Evolutionary conservation across 1,284 basidiomycete genomes (phyloP), one percentile per base, ranked within the genome.

Genomic region (Ceratobasidium sp.): DNA sequence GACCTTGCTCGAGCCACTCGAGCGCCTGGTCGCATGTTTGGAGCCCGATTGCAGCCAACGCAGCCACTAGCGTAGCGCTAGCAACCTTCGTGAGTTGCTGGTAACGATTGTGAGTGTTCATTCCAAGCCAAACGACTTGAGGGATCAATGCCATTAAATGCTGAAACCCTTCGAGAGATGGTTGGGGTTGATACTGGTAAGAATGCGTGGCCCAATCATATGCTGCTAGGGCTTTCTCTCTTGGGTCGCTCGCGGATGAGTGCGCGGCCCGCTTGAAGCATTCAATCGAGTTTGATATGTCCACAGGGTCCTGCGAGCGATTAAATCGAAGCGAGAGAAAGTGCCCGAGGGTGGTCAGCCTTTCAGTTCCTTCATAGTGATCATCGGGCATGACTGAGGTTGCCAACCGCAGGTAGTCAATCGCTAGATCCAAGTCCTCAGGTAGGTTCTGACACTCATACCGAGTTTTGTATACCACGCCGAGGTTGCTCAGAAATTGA

Each of bases 1-100:
- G 49, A 7, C 75, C 75, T 22, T 74, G 39, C n/a, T 76, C 75
- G 9, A 74, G 39, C 59, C 72, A 74, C 49, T 76, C 72, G 6
- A 76, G 22, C 24, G 75, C 75, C 31, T 41, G 41, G 9, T 68
- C 73, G 19, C 2, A 69, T 14, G 49, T 7, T 5, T n/a, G 3
- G n/a, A 48, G 9, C 16, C 9, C 2, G 7, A 22, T 9, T 6
- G 46, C 46, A 3, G 5, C 5, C 4, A 9, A 2, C 2, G 46
- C 46, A 48, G 46, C 46, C 46, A 4, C n/a, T n/a, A 48, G 9
- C 5, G n/a, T 22, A 2, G 1, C 16, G 1, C n/a, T n/a, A 2
- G 46, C 16, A 48, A 48, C 8, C 4, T 48, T 2, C 4, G 46
- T 8, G n/a, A 48, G 7, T 9, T 8, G 46, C 3, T 48, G 6